Evolutionary conservation across 2,329 filamentous ascomycete species (phyloP).

Genomic region (Claviceps sp.): DNA sequence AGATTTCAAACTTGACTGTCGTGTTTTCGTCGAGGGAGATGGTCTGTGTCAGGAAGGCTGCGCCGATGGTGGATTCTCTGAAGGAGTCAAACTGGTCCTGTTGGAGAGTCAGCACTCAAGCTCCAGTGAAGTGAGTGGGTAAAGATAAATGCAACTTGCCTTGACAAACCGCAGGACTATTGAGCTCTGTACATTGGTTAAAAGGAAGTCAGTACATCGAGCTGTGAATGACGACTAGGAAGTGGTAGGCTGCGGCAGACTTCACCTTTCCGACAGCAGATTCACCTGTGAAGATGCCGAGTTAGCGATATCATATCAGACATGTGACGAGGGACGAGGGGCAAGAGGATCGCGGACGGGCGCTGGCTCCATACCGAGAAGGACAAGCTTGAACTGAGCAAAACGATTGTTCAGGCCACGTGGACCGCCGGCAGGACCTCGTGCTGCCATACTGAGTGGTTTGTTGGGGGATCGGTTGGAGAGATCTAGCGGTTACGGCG

Average conservation of each 20-base stretch:
- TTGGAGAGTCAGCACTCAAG: not conserved
- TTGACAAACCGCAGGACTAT: constrained; percentile 97
- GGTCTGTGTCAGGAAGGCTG: constrained; percentile 96
- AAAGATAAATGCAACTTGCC: constrained; percentile 36
- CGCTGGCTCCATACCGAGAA: constrained; percentile 59
- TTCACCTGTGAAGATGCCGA: constrained; percentile 51
- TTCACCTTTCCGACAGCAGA: constrained; percentile 95
- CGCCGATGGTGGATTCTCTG: constrained; percentile 94
- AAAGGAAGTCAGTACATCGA: constrained; percentile 10
- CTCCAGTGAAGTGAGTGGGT: not conserved
- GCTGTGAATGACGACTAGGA: not conserved
- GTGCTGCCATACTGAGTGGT: constrained; percentile 59
- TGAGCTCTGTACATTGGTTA: constrained; percentile 57
- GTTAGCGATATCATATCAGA: constrained; percentile 5
- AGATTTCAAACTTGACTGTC: constrained; percentile 99
- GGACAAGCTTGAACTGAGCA: constrained; percentile 96
- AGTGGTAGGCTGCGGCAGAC: not conserved
- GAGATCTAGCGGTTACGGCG: not conserved
- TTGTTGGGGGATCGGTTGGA: not conserved
- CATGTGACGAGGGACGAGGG: not conserved
- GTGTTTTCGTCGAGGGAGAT: constrained; percentile 96
- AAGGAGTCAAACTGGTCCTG: constrained; percentile 98
- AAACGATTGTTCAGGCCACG: constrained; percentile 68
- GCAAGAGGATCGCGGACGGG: not conserved
- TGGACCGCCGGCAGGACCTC: constrained; percentile 51